Evolutionary conservation across 257 asterid genomes (phyloP).

Genomic region (Coffea canephora): DNA sequence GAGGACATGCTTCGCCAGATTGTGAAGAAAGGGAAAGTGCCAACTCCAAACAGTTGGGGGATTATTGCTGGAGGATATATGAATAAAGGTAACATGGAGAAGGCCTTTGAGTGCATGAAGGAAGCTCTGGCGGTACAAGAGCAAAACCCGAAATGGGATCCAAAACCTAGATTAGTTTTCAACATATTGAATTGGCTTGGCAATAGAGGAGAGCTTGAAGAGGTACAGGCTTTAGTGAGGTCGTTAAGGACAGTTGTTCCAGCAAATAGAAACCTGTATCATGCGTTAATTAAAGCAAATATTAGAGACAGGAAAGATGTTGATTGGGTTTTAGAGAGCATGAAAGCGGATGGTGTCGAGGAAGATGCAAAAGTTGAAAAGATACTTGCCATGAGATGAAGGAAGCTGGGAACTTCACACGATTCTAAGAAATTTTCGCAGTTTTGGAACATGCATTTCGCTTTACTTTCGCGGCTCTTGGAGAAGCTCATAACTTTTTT

Average conservation of each 20-base stretch:
- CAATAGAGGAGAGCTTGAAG: slow-evolving; percentile 33
- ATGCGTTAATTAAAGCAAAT: slow-evolving; percentile 22
- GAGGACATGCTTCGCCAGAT: slow-evolving; percentile 40
- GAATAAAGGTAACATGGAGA: slow-evolving; percentile 32
- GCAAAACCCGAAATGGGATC: slow-evolving; percentile 45
- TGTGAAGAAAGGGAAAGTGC: slow-evolving; percentile 39
- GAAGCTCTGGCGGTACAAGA: slow-evolving; percentile 47
- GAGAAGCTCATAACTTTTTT: not conserved
- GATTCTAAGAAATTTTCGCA: not conserved
- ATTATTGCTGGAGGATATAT: slow-evolving; percentile 49
- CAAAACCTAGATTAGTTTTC: slow-evolving; percentile 36
- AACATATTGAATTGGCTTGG: slow-evolving; percentile 47
- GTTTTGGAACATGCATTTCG: not conserved
- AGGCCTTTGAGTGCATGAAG: slow-evolving; percentile 54
- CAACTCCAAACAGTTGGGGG: slow-evolving; percentile 58
- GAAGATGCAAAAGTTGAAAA: slow-evolving; percentile 34
- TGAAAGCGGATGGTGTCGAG: slow-evolving; percentile 29
- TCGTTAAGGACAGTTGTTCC: slow-evolving; percentile 35
- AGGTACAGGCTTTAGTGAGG: slow-evolving; percentile 45
- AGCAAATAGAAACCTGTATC: slow-evolving; percentile 29
- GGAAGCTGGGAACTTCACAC: not conserved
- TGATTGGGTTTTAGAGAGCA: slow-evolving; percentile 26
- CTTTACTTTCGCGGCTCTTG: not conserved
- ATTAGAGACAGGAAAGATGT: slow-evolving; percentile 4
- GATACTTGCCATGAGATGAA: slow-evolving; percentile 27